These are phyloP conservation scores for Carex myosuroides DNA, from an alignment of 176 grass and related monocot species.

Conservation along the genomic window DNA sequence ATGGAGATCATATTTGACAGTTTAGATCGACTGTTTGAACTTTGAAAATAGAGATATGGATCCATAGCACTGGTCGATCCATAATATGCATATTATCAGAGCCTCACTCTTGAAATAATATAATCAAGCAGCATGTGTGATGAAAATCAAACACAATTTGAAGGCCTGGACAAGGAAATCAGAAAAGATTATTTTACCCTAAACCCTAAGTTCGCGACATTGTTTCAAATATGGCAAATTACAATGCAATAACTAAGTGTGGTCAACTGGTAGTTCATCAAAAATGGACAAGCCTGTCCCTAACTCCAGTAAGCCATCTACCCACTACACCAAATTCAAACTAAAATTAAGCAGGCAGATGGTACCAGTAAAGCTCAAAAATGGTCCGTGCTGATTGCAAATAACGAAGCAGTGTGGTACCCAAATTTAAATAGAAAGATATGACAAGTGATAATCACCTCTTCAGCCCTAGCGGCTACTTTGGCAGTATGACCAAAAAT, in stretches of 20 bases:
- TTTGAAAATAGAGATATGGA: too few relatives aligned
- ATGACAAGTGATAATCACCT: conserved; percentile 28
- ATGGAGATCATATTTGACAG: too few relatives aligned
- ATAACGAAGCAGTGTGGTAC: neutral
- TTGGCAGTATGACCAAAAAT: conserved; percentile 63
- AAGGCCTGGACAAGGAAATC: neutral
- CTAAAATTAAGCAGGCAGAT: neutral
- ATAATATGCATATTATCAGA: too few relatives aligned
- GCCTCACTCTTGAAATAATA: neutral
- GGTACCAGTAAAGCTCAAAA: neutral
- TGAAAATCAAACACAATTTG: neutral
- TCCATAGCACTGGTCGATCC: too few relatives aligned
- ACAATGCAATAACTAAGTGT: too few relatives aligned
- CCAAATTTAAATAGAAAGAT: neutral
- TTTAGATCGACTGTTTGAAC: too few relatives aligned
- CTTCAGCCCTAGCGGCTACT: conserved; percentile 66
- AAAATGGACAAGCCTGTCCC: neutral
- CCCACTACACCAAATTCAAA: neutral
- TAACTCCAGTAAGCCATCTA: neutral
- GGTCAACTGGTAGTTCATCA: neutral
- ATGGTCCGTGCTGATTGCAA: neutral
- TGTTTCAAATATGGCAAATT: neutral
- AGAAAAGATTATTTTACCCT: neutral
- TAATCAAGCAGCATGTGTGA: neutral
- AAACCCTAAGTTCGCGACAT: neutral